phyloP scores from a whole-genome alignment of 2,329 filamentous ascomycete species.

The Penicillium corylophilum region DNA sequence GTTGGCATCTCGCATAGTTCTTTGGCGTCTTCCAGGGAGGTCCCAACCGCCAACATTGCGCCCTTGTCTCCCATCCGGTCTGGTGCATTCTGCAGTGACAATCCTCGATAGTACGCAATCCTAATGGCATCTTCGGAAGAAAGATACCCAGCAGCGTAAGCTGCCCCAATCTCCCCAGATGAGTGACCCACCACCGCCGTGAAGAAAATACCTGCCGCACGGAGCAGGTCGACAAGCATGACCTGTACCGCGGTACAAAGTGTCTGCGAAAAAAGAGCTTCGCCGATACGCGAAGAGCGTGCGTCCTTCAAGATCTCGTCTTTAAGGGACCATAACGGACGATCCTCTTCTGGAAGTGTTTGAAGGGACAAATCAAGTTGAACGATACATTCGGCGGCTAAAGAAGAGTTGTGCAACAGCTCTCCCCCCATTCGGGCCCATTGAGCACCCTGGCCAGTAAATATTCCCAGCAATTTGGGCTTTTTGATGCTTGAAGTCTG shows the following conservation, averaged over 20 bases:
- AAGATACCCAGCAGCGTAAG: constrained; percentile 50
- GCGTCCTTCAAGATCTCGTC: constrained; percentile 18
- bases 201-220: constrained; percentile 34
- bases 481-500: constrained; percentile 8
- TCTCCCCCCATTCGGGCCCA: constrained; percentile 31
- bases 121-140: constrained; percentile 44
- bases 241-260: constrained; percentile 31
- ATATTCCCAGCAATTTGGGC: constrained; percentile 23
- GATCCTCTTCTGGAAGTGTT: constrained; percentile 19
- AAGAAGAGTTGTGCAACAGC: constrained; percentile 11
- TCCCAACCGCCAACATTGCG: constrained; percentile 52
- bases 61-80: constrained; percentile 28
- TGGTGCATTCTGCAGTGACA: constrained; percentile 25
- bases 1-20: constrained; percentile 25
- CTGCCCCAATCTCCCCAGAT: constrained; percentile 53
- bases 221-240: constrained; percentile 26
- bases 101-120: constrained; percentile 49
- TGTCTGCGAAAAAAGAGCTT: constrained; percentile 25
- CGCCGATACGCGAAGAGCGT: constrained; percentile 14
- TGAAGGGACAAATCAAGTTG: constrained; percentile 19
- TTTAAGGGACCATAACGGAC: constrained; percentile 22
- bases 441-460: constrained; percentile 35
- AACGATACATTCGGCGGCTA: constrained; percentile 12
- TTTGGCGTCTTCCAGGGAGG: constrained; percentile 37
- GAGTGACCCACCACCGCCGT: constrained; percentile 50